Evolutionary conservation across 257 asterid species (phyloP), one percentile per base, ranked within the genome.

Genomic region (Ajuga chamaepitys): DNA sequence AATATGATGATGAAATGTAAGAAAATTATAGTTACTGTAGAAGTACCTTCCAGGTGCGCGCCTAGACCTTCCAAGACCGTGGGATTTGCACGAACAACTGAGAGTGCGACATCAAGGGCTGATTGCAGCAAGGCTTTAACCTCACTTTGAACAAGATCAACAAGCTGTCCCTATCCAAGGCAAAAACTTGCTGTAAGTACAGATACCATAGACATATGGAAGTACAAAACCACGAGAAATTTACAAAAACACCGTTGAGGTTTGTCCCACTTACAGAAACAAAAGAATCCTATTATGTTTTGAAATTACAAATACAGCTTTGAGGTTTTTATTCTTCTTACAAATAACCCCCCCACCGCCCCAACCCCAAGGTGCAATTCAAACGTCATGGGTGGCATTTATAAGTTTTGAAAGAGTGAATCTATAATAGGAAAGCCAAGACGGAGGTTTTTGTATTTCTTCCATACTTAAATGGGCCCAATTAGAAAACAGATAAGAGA

Each of bases 51-150:
- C 72, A 91, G 75, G 77, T 85, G 85, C 35, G 96, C 95, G 12
- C 98, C 98, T 35, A 88, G 86, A 62, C 96, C 96, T 80, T 94
- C 99, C 75, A 94, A 71, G 70, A 90, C 88, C 20, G 86, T 76
- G 55, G 85, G 92, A 77, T 94, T 94, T 51, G 99, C 98, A 52
- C 95, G 95, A 64, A 94, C 95, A 58, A 94, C 97, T 4, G 83
- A 83, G 22, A 94, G 82, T 25, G 99, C 99, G 47, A 88, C 95
- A 53, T 83, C 91, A 61, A 94, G 96, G 53, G 99, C 97, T n/a
- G 97, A 83, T 75, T 87, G 96, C 67, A 94, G 81, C 77, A 94
- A 65, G 3, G 74, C 70, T 73, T 77, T 94, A 59, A 94, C 99
- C 85, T 94, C 99, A 41, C 73, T 69, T 81, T 94, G 99, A 22